phyloP scores from a whole-genome alignment of 306 rosid genomes.

The Argentina anserina region DNA sequence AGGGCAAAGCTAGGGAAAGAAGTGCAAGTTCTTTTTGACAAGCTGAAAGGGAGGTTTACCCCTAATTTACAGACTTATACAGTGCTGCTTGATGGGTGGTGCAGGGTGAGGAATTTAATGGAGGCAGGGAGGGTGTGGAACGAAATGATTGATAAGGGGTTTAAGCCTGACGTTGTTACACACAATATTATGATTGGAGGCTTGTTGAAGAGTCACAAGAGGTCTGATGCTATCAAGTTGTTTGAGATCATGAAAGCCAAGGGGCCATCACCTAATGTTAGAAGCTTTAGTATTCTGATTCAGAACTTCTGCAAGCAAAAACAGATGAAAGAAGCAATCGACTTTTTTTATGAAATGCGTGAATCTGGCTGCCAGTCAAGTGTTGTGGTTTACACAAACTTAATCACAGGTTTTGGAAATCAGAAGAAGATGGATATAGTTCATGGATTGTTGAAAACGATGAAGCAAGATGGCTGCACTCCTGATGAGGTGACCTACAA shows the following conservation, averaged over 20 bases:
- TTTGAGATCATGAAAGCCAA: slow-evolving; percentile 86
- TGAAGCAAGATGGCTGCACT: slow-evolving; percentile 57
- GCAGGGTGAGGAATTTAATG: slow-evolving; percentile 62
- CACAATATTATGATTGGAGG: slow-evolving; percentile 84
- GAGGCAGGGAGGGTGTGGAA: slow-evolving; percentile 96
- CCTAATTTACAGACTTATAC: slow-evolving; percentile 69
- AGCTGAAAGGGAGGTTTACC: slow-evolving; percentile 52
- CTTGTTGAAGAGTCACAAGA: slow-evolving; percentile 61
- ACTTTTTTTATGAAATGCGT: slow-evolving; percentile 55
- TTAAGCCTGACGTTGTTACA: slow-evolving; percentile 71
- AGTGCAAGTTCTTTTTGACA: slow-evolving; percentile 69
- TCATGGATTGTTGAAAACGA: slow-evolving; percentile 49
- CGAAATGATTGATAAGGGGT: slow-evolving; percentile 76
- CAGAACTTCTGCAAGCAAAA: slow-evolving; percentile 67
- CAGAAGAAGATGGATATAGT: slow-evolving; percentile 69
- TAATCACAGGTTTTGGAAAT: slow-evolving; percentile 82
- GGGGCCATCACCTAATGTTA: slow-evolving; percentile 66
- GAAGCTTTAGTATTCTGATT: slow-evolving; percentile 64
- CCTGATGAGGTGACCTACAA: slow-evolving; percentile 78
- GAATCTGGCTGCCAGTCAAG: slow-evolving; percentile 61
- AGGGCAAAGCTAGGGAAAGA: slow-evolving; percentile 74
- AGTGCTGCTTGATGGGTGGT: slow-evolving; percentile 79
- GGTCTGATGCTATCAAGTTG: slow-evolving; percentile 78
- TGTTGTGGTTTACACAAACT: slow-evolving; percentile 61
- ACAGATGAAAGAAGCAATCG: slow-evolving; percentile 65